Evolutionary conservation across 1,139 yeast genomes (phyloP).

Genomic region (Yamadazyma siamensis): DNA sequence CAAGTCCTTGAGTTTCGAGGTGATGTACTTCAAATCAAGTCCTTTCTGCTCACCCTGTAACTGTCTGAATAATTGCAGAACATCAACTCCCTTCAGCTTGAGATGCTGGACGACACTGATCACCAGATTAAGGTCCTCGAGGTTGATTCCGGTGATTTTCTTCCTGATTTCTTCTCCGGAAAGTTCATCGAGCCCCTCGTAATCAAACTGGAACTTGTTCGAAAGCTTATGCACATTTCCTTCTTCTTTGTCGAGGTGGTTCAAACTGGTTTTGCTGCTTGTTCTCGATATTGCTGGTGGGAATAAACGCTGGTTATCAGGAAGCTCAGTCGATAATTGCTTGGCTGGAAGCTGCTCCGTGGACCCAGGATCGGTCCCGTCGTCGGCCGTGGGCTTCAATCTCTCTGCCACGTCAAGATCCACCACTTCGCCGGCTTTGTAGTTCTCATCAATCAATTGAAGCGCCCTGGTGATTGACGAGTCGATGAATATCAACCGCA

Average conservation of each 20-base stretch:
- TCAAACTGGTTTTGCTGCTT: slow-evolving; percentile 35
- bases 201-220: slow-evolving; percentile 19
- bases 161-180: slow-evolving; percentile 56
- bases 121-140: slow-evolving; percentile 53
- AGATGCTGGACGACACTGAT: slow-evolving; percentile 47
- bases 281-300: slow-evolving; percentile 27
- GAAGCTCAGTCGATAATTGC: neutral
- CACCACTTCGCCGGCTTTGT: slow-evolving; percentile 1
- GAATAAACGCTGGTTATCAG: slow-evolving; percentile 1
- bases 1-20: slow-evolving; percentile 10
- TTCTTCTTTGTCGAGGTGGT: slow-evolving; percentile 36
- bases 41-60: slow-evolving; percentile 4
- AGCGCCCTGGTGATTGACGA: slow-evolving; percentile 67
- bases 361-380: neutral
- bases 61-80: slow-evolving; percentile 34
- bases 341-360: neutral
- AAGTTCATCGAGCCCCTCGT: slow-evolving; percentile 14
- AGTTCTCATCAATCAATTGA: slow-evolving; percentile 42
- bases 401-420: slow-evolving; percentile 1
- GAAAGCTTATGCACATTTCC: slow-evolving; percentile 38
- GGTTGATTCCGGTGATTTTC: slow-evolving; percentile 40
- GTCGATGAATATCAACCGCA: slow-evolving; percentile 65
- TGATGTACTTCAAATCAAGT: slow-evolving; percentile 14
- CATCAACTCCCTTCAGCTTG: slow-evolving; percentile 48
- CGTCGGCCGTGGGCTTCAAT: neutral